A percentile compares a stretch with the other conserved stretches of the same genome.
phyloP scores from a whole-genome alignment of 2,329 filamentous ascomycete genomes.

The Knufia fluminis region DNA sequence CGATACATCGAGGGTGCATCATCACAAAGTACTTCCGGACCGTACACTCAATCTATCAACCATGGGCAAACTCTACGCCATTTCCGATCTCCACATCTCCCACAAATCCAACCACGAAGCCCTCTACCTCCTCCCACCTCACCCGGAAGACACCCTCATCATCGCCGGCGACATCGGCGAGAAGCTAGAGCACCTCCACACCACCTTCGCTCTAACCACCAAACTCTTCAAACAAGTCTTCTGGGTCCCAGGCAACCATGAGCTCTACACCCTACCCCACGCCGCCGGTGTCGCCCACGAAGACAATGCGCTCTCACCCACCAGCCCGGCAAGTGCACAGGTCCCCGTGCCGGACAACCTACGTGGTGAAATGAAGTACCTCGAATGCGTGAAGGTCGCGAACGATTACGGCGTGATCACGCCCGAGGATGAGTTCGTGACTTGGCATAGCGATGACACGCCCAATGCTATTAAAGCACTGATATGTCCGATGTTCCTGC shows the following conservation, averaged over 20 bases:
- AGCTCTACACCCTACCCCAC: slow-evolving; percentile 45
- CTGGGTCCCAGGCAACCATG: slow-evolving; percentile 51
- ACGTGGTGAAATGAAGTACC: slow-evolving; percentile 46
- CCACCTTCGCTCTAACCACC: slow-evolving; percentile 19
- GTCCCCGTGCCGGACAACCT: slow-evolving; percentile 24
- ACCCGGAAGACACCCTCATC: slow-evolving; percentile 21
- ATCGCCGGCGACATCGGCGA: slow-evolving; percentile 23
- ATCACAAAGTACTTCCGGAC: too few relatives aligned
- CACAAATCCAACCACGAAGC: slow-evolving; percentile 22
- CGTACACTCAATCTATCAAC: too few relatives aligned
- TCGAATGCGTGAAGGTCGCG: slow-evolving; percentile 45
- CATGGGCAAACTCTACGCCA: slow-evolving; percentile 22
- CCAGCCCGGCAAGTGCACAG: slow-evolving; percentile 3
- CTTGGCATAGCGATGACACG: slow-evolving; percentile 31
- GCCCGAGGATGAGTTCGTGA: slow-evolving; percentile 47
- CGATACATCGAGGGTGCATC: too few relatives aligned
- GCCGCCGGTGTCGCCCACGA: slow-evolving; percentile 2
- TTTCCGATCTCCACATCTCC: slow-evolving; percentile 21
- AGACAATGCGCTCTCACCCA: slow-evolving; percentile 24
- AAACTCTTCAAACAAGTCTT: slow-evolving; percentile 23
- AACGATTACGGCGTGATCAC: slow-evolving; percentile 45
- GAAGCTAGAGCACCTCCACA: slow-evolving; percentile 20
- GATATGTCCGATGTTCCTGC: slow-evolving; percentile 48
- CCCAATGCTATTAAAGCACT: slow-evolving; percentile 35
- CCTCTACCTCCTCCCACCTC: slow-evolving; percentile 16